Conservation (phyloP, 2,329 filamentous ascomycete genomes). For the Alternaria angustiovoidea region DNA sequence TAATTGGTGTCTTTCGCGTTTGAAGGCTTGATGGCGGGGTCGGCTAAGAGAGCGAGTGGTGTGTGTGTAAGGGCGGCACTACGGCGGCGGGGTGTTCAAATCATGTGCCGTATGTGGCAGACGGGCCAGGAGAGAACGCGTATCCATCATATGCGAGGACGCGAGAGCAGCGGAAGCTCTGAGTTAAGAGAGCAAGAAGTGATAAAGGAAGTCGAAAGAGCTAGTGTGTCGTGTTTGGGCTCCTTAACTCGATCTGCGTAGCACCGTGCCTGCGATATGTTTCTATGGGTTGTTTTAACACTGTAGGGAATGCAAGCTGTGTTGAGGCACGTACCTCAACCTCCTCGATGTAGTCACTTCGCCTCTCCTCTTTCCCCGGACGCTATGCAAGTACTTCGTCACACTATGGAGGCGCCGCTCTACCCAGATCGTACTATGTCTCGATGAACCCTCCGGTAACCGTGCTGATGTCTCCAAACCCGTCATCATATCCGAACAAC, state of each 20-base stretch:
- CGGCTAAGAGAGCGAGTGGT: conserved; percentile 13
- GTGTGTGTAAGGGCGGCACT: conserved; percentile 22
- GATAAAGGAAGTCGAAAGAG: neutral
- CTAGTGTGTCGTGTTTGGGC: neutral
- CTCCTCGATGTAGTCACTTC: conserved; percentile 18
- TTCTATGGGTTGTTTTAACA: neutral
- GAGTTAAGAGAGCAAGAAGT: neutral
- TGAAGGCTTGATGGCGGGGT: conserved; percentile 35
- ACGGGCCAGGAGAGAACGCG: neutral
- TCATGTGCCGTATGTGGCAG: conserved; percentile 14
- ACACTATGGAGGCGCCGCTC: conserved; percentile 26
- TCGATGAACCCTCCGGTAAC: conserved; percentile 20
- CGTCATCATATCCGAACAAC: conserved; percentile 15
- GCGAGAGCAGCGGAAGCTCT: neutral
- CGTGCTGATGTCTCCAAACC: conserved; percentile 13
- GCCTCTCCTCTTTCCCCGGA: conserved; percentile 36
- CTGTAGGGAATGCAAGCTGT: neutral
- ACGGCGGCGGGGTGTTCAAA: conserved; percentile 20
- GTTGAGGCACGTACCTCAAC: conserved; percentile 23
- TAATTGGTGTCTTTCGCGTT: conserved; percentile 32
- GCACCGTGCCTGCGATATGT: neutral
- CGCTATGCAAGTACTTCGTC: conserved; percentile 24
- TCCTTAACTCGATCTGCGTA: neutral
- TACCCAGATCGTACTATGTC: conserved; percentile 21
- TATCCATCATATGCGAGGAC: neutral